Conservation (phyloP, 1,139 yeast genomes). For the Lodderomyces jiufengensis region DNA sequence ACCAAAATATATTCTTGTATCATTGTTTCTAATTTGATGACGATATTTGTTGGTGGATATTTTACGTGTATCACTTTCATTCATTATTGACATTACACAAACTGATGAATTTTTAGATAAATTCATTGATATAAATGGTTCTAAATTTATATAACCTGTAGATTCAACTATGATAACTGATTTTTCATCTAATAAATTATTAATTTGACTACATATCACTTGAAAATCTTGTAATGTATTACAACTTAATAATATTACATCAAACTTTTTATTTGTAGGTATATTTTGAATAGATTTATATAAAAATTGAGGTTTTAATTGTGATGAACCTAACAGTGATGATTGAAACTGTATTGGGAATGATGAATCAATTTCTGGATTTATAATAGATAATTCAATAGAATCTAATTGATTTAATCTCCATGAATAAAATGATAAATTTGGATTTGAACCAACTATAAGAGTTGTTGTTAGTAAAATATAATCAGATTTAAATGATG, state of each 20-base stretch:
- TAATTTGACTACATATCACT: constrained; percentile 23
- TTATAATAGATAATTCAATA: constrained; percentile 34
- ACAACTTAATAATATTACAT: constrained; percentile 35
- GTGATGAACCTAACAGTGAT: constrained; percentile 17
- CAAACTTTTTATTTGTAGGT: constrained; percentile 22
- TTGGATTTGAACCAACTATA: constrained; percentile 46
- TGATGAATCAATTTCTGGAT: constrained; percentile 15
- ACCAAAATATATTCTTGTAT: constrained; percentile 41
- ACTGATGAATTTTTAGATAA: constrained; percentile 27
- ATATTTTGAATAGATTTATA: constrained; percentile 18
- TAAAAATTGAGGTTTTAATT: constrained; percentile 21
- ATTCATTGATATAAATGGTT: constrained; percentile 54
- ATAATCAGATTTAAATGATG: constrained; percentile 1
- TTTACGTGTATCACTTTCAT: constrained; percentile 59
- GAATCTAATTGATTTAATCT: constrained; percentile 37
- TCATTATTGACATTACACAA: constrained; percentile 54
- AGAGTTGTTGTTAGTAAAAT: constrained; percentile 16
- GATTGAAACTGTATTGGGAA: constrained; percentile 19
- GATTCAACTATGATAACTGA: constrained; percentile 62
- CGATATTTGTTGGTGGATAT: constrained; percentile 21
- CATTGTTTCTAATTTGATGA: constrained; percentile 30
- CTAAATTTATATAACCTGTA: constrained; percentile 68
- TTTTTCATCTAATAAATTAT: constrained; percentile 24
- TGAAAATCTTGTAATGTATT: constrained; percentile 44
- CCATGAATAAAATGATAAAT: constrained; percentile 51